phyloP scores from a whole-genome alignment of 495 filamentous ascomycete species.

The Aspergillus haitiensis region DNA sequence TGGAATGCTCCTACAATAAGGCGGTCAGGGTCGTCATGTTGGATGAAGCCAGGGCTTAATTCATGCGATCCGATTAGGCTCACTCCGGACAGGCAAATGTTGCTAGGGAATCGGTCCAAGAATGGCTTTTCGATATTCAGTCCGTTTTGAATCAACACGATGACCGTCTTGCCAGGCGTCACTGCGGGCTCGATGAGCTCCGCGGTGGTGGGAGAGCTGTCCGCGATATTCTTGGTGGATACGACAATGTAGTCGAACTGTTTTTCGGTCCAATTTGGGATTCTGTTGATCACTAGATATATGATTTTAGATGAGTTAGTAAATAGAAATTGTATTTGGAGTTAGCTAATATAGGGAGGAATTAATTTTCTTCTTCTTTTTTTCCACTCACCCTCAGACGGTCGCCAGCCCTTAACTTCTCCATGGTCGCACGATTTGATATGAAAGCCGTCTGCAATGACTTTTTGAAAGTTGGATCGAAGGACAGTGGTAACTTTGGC shows the following conservation, averaged over 20 bases:
- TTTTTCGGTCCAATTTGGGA: conserved; percentile 41
- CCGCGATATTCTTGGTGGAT: conserved; percentile 38
- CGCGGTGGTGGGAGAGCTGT: conserved; percentile 41
- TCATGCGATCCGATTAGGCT: conserved; percentile 53
- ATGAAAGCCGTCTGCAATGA: conserved; percentile 47
- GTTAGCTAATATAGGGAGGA: background rate
- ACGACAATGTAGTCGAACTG: conserved; percentile 54
- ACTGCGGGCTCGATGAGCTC: conserved; percentile 55
- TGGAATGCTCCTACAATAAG: conserved; percentile 49
- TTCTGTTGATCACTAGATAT: conserved; percentile 21
- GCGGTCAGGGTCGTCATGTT: conserved; percentile 43
- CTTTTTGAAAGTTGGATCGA: conserved; percentile 56
- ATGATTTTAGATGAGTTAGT: background rate
- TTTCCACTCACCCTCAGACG: conserved; percentile 24
- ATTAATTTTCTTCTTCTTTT: too few relatives aligned
- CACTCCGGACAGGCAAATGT: conserved; percentile 54
- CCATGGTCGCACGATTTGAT: conserved; percentile 48
- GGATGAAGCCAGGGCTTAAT: conserved; percentile 42
- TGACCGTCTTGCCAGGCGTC: conserved; percentile 46
- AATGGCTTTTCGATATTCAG: conserved; percentile 62
- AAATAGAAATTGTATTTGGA: conserved; percentile 16
- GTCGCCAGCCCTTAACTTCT: conserved; percentile 25
- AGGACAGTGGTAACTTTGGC: conserved; percentile 51
- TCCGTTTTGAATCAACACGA: conserved; percentile 63
- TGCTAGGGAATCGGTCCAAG: conserved; percentile 45